Evolutionary conservation across 2,329 filamentous ascomycete species (phyloP).

Genomic region (Cephalotrichum gorgonifer): DNA sequence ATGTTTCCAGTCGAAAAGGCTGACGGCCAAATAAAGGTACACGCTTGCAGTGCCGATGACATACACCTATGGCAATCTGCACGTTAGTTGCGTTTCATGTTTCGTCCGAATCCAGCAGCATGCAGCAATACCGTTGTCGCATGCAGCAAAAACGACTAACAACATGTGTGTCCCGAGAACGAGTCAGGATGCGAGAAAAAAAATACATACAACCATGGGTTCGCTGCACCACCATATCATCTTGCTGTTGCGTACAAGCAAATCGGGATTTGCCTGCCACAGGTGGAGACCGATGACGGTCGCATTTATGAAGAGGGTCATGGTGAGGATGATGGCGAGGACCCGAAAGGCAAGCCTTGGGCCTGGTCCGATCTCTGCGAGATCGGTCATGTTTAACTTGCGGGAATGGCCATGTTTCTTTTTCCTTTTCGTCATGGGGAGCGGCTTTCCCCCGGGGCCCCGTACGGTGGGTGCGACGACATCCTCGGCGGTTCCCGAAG

Average conservation of each 20-base stretch:
- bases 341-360: slow-evolving; percentile 67
- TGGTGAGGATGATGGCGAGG: slow-evolving; percentile 58
- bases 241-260: slow-evolving; percentile 3
- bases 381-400: slow-evolving; percentile 23
- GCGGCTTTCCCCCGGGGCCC: slow-evolving; percentile 81
- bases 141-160: neutral
- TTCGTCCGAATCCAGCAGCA: neutral
- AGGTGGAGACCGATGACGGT: slow-evolving; percentile 65
- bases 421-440: slow-evolving; percentile 57
- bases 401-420: slow-evolving; percentile 29
- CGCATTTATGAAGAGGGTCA: slow-evolving; percentile 69
- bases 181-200: neutral
- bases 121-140: neutral
- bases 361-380: slow-evolving; percentile 50
- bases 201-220: slow-evolving; percentile 55
- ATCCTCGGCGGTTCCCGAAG: slow-evolving; percentile 4
- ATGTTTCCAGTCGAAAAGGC: slow-evolving; percentile 72
- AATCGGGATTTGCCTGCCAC: slow-evolving; percentile 30
- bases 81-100: no score
- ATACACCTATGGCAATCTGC: slow-evolving; percentile 54
- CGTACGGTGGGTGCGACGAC: slow-evolving; percentile 1
- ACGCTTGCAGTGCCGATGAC: slow-evolving; percentile 77
- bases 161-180: neutral
- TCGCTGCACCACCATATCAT: slow-evolving; percentile 77
- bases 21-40: slow-evolving; percentile 76